Base-by-base conservation (phyloP, 2,329 filamentous ascomycete genomes). In the Aspergillus viridinutans region DNA sequence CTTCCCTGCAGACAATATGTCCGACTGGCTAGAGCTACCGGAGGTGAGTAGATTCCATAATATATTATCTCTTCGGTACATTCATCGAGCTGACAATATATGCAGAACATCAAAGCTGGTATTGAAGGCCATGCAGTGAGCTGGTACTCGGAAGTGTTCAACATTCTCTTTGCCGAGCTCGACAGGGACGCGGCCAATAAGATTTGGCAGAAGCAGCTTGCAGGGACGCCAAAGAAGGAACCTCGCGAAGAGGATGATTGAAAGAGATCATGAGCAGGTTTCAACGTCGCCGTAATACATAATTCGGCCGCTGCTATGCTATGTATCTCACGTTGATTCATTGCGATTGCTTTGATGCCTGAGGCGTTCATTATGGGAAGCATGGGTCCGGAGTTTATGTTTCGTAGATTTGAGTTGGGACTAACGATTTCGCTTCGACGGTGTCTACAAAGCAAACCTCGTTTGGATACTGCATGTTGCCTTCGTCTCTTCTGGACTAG, bases 21-120 rank as follows among this genome's bases (percentile, higher is more conserved):
- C 90, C 56, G 94, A 99, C 80, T 99, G 94, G 95, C 80, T 97
- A 52, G 94, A 99, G 76, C 81, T 99, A 66, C 94, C 95, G 54
- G 89, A 97, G 83, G 94, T 97, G 84, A 75, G 90, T 83, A 49
- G 59, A 55, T 29, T 43, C 48, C 12, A n/a, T 23, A 42, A 42
- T 51, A 42, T 21, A 47, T 28, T 42, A 20, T 42, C 32, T 52
- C 23, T 35, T 53, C 52, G 55, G 62, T 59, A 17, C 14, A 43
- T 60, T 43, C 25, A 20, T 9, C 5, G 17, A 21, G 43, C 62
- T 70, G 54, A 68, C 59, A 23, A 38, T 54, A 23, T 38, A 25
- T 43, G 56, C 72, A 99, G 94, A 97, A 97, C 72, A 99, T 99
- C 80, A 99, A 97, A 78, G 85, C 96, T 69, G 92, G 92, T 64